Base-by-base conservation (phyloP, 805 yeast species). In the Priceomyces medius region DNA sequence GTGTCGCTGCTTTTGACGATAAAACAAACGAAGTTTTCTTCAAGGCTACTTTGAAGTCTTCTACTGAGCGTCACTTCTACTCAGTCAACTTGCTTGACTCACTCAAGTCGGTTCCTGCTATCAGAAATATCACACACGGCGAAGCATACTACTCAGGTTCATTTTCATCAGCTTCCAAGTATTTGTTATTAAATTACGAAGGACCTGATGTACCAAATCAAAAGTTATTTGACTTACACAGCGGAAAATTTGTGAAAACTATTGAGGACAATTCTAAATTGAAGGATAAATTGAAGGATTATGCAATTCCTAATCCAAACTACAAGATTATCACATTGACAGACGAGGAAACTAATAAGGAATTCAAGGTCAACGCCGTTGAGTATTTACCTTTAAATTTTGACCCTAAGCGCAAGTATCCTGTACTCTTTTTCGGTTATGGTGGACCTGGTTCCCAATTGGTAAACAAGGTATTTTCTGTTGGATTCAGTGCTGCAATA, bases 401-500 rank as follows among this genome's bases (percentile, higher is more conserved):
- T 58, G 76, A 86, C 53, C 67, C 72, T 9, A 53, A 64, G 7
- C 68, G 73, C 53, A 73, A 82, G 58, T 89, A 91, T 59, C 98
- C 98, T 0, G 81, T 93, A 0, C 71, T 93, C 44, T 91, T 93
- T 59, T 89, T 76, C 58, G 89, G 89, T 3, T 93, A 93, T 57
- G 97, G 97, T 17, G 99, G 99, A 0, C 99, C 99, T 7, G 93
- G 89, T 26, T 85, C 96, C 4, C 98, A 93, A 61, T 71, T 78
- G 40, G 97, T 91, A 5, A 67, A 73, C 32, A 80, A 85, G 47
- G 57, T 67, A 10, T 88, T 80, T 54, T 57, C 76, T 0, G 65
- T 85, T 23, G 65, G 73, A 4, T 90, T 88, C 63, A 85, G 90
- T 46, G 77, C 85, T 20, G 82, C 86, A 8, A 77, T 85, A 31